Conservation (phyloP, 2,329 filamentous ascomycete species). For the Penicillium sp. region DNA sequence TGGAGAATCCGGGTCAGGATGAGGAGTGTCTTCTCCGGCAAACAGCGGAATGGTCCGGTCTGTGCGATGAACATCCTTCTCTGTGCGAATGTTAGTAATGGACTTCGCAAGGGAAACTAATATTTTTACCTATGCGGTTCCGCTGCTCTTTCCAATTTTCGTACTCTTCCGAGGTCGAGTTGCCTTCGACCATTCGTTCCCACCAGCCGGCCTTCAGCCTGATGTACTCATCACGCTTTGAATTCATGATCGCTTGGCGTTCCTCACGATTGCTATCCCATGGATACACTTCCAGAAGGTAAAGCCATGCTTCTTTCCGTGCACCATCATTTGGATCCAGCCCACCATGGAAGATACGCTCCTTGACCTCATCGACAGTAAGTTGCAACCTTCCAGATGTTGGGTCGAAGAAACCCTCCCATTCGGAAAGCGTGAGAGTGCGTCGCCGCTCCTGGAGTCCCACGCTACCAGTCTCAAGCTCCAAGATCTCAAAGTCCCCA, state of each 20-base stretch:
- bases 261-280: slow-evolving; percentile 92
- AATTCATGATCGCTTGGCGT: slow-evolving; percentile 77
- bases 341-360: slow-evolving; percentile 94
- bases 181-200: slow-evolving; percentile 84
- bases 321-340: slow-evolving; percentile 86
- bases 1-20: slow-evolving; percentile 92
- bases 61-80: slow-evolving; percentile 97
- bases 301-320: slow-evolving; percentile 94
- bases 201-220: slow-evolving; percentile 94
- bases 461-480: slow-evolving; percentile 70
- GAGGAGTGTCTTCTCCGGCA: slow-evolving; percentile 90
- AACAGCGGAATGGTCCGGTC: slow-evolving; percentile 95
- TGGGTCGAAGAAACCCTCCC: slow-evolving; percentile 84
- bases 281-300: slow-evolving; percentile 84
- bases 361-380: slow-evolving; percentile 90
- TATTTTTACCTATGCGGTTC: slow-evolving; percentile 76
- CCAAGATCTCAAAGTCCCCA: slow-evolving; percentile 91
- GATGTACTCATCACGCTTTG: slow-evolving; percentile 87
- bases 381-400: slow-evolving; percentile 71
- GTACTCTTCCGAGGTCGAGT: slow-evolving; percentile 74
- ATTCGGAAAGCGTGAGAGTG: slow-evolving; percentile 77
- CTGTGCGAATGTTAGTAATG: slow-evolving; percentile 55
- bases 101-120: neutral
- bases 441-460: slow-evolving; percentile 75
- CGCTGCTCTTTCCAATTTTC: slow-evolving; percentile 98